A percentile compares a stretch with the other conserved stretches of the same genome.
These are phyloP conservation scores for Fraxinus quadrangulata DNA, from an alignment of 257 asterid species.

Conservation along the genomic window DNA sequence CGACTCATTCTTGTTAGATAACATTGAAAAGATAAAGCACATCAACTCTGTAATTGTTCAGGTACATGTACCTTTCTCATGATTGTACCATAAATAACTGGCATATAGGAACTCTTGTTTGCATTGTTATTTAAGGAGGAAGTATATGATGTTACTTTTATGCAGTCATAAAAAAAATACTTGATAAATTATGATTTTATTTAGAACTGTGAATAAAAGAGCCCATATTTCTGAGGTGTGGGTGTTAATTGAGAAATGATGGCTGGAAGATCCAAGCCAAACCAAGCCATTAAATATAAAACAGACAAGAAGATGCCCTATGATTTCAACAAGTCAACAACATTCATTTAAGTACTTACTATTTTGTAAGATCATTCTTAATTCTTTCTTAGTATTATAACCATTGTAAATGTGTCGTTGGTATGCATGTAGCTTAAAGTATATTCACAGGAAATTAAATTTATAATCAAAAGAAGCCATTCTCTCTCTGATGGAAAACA, in stretches of 20 bases:
- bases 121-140: not conserved
- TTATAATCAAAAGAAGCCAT: not conserved
- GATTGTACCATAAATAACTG: not conserved
- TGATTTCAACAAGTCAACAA: not conserved
- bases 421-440: not conserved
- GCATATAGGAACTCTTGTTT: not conserved
- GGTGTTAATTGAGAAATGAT: not conserved
- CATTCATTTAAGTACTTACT: not conserved
- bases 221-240: not conserved
- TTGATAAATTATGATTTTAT: not conserved
- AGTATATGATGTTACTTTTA: not conserved
- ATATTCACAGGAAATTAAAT: not conserved
- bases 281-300: not conserved
- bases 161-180: not conserved
- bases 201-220: not conserved
- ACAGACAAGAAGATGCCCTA: not conserved
- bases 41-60: constrained; percentile 83
- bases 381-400: no score
- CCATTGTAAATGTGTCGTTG: not conserved
- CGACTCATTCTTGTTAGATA: constrained; percentile 83
- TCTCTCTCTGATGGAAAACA: not conserved
- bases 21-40: constrained; percentile 80
- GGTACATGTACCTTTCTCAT: constrained; percentile 44
- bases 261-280: not conserved
- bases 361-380: no score